Conservation (phyloP, 108 stramenopile genomes). For the Schizochytrium sp. region DNA sequence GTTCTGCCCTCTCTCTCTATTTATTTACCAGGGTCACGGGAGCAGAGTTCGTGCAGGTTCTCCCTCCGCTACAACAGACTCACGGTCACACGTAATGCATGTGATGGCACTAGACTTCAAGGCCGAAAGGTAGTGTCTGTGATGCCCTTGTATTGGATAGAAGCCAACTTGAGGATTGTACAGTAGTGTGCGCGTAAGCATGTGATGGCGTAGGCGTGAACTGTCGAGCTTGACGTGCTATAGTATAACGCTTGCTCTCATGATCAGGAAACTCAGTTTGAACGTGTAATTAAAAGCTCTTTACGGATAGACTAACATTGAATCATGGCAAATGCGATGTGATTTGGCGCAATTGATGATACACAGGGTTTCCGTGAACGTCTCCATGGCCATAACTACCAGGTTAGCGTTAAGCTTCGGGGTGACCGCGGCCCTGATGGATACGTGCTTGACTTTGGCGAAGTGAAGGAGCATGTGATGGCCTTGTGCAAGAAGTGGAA, state of each 20-base stretch:
- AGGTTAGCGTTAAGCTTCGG: slow-evolving; percentile 80
- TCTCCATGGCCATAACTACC: slow-evolving; percentile 94
- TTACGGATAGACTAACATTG: neutral
- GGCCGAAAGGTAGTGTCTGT: too few relatives aligned
- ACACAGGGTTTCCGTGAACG: slow-evolving; percentile 87
- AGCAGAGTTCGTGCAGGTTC: neutral
- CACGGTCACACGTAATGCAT: neutral
- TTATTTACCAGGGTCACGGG: too few relatives aligned
- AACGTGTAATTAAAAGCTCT: neutral
- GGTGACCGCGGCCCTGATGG: slow-evolving; percentile 81
- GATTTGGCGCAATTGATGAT: neutral
- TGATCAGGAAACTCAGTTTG: too few relatives aligned
- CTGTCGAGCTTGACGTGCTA: too few relatives aligned
- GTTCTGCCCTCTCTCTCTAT: neutral
- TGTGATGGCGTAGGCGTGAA: too few relatives aligned
- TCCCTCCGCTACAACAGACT: neutral
- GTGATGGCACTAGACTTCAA: too few relatives aligned
- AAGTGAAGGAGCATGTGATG: slow-evolving; percentile 84
- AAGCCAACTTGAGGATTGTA: too few relatives aligned
- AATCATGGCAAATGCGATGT: neutral
- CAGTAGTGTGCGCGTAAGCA: too few relatives aligned
- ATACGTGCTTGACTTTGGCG: slow-evolving; percentile 93
- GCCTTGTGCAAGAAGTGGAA: slow-evolving; percentile 88
- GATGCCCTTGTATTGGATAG: too few relatives aligned
- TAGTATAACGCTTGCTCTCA: too few relatives aligned